Base-by-base conservation (phyloP, 495 filamentous ascomycete genomes). In the Xylaria castorea region DNA sequence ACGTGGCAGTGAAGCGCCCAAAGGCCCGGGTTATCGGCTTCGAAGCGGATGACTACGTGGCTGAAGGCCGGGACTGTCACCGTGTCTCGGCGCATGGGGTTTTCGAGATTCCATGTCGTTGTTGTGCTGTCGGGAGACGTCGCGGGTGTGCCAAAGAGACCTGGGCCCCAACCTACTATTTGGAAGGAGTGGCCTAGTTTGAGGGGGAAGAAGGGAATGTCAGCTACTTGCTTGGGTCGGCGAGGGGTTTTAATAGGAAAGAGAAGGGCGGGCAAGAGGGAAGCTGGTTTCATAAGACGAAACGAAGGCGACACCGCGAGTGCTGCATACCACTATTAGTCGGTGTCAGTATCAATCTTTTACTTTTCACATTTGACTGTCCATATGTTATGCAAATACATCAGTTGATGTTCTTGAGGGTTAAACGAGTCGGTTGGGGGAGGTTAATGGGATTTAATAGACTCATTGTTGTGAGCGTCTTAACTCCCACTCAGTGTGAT, bases 1-100 rank as follows among this genome's bases (percentile, higher is more conserved):
- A 81, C 77, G 32, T 81, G 80, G 73, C 80, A 81, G 61, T 81
- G 80, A 60, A 80, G 63, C 1, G 77, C 75, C 78, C 80, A 81
- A 68, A 80, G 58, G 8, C 80, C 78, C 62, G 78, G 80, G 75
- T 81, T 81, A 57, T 81, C 78, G 48, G 77, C 67, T 1, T 70
- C 55, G 63, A 79, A 80, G 22, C 77, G 78, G 3, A 81, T 42
- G 18, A 79, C 77, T n/a, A 80, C 58, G 75, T 80, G 77, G 72
- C 67, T 71, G 55, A 65, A 74, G 27, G 75, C 64, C 53, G 77
- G 77, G 38, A 80, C 72, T 9, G 76, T 79, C 1, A 79, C 73
- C 2, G 78, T 80, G 71, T 81, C 80, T 34, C 80, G 70, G 51
- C 77, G 75, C 78, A 81, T 74, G 32, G 80, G 80, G 58, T 80